Base-by-base conservation (phyloP, 768 basidiomycete genomes). In the Boletus subparvulus region DNA sequence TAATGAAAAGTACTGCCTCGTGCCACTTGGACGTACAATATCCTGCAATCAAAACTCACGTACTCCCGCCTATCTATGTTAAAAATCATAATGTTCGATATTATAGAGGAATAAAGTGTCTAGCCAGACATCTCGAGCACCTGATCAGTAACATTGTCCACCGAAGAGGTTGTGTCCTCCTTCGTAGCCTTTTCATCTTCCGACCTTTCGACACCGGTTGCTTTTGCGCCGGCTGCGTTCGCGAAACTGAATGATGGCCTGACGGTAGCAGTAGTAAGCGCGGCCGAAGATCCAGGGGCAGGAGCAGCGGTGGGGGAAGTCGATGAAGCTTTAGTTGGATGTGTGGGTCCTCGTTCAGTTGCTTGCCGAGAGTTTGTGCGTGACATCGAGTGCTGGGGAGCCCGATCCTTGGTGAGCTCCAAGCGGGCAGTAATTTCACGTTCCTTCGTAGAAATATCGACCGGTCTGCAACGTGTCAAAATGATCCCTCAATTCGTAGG, bases 201-300 rank as follows among this genome's bases (percentile, higher is more conserved):
- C 42, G 59, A 62, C 40, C 55, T 65, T 41, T 6, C 57, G 0
- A 47, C 53, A 46, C 58, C 42, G 24, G 62, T 52, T 28, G 54
- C 55, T 58, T 65, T 74, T 19, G 63, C 62, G 16, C 82, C 79
- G 2, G 89, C 88, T 39, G 86, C 92, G 52, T 79, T 87, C 0
- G 92, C 92, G 63, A 95, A 95, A 67, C 91, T 93, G 61, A 94
- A 77, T 6, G 81, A 78, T 0, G 91, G 86, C 52, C 90, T 80
- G 14, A 92, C 83, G 47, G 84, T 78, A 10, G 72, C 68, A 17
- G 74, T 62, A 40, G 76, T 61, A 42, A 71, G 71, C 21, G 68
- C 50, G 5, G 76, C 60, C 5, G 40, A 70, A 61, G 55, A 65
- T 66, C 55, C 69, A 42, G 60, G 37, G 30, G 43, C 24, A 35